phyloP scores from a whole-genome alignment of 2,329 filamentous ascomycete genomes.

The Volutella citrinella region DNA sequence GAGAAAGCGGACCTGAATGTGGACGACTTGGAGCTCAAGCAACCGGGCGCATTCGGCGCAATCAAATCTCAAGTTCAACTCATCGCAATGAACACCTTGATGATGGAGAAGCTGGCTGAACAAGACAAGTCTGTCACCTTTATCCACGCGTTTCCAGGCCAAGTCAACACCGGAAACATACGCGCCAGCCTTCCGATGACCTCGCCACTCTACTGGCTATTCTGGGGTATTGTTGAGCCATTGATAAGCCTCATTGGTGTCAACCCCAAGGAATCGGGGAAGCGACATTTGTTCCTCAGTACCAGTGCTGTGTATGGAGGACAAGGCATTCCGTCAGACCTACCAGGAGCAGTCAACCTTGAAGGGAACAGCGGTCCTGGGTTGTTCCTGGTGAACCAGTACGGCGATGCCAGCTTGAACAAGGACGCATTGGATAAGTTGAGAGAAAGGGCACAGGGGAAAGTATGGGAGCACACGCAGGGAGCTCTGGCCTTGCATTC shows the following conservation, averaged over 20 bases:
- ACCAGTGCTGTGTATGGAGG: slow-evolving; percentile 33
- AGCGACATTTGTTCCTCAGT: slow-evolving; percentile 30
- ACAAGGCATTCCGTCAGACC: slow-evolving; percentile 28
- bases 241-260: slow-evolving; percentile 24
- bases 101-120: slow-evolving; percentile 15
- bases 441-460: slow-evolving; percentile 24
- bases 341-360: slow-evolving; percentile 25
- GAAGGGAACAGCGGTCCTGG: slow-evolving; percentile 19
- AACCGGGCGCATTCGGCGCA: slow-evolving; percentile 20
- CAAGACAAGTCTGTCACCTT: slow-evolving; percentile 15
- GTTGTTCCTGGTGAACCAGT: slow-evolving; percentile 29
- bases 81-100: slow-evolving; percentile 16
- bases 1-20: slow-evolving; percentile 9
- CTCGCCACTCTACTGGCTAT: slow-evolving; percentile 22
- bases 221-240: slow-evolving; percentile 27
- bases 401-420: slow-evolving; percentile 27
- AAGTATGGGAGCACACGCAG: slow-evolving; percentile 30
- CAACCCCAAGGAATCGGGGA: slow-evolving; percentile 27
- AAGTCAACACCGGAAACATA: slow-evolving; percentile 20
- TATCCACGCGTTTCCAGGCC: slow-evolving; percentile 21
- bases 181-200: slow-evolving; percentile 19
- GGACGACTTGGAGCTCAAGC: slow-evolving; percentile 23
- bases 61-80: slow-evolving; percentile 25
- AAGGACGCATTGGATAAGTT: slow-evolving; percentile 21
- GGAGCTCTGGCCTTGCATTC: no score